phyloP scores from a whole-genome alignment of 441 rosid genomes.

The Dalechampia spathulata region DNA sequence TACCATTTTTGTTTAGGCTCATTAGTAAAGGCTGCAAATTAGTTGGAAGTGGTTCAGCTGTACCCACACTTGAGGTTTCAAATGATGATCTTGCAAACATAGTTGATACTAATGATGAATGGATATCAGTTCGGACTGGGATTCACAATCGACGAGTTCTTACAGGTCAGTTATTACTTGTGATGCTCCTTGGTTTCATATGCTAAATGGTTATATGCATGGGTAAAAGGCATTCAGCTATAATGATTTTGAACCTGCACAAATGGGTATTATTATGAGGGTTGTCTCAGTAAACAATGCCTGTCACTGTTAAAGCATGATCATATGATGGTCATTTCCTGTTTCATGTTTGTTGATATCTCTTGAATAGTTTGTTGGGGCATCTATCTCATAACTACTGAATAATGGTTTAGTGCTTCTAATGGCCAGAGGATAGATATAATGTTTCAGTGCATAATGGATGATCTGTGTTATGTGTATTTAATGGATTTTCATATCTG shows the following conservation, averaged over 20 bases:
- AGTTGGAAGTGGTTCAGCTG: slow-evolving; percentile 86
- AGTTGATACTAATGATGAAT: slow-evolving; percentile 79
- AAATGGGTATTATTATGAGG: no score
- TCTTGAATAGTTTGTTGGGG: no score
- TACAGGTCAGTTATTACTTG: slow-evolving; percentile 41
- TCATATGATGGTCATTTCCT: no score
- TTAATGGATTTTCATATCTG: background rate
- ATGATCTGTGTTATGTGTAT: background rate
- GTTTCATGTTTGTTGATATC: no score
- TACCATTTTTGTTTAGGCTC: slow-evolving; percentile 36
- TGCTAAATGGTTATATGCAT: no score
- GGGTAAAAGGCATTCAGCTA: no score
- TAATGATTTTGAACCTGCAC: no score
- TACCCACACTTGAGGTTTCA: slow-evolving; percentile 63
- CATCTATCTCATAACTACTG: no score
- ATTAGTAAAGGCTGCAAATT: slow-evolving; percentile 79
- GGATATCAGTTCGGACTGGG: slow-evolving; percentile 91
- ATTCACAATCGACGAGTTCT: slow-evolving; percentile 72
- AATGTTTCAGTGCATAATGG: background rate
- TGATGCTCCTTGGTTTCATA: background rate
- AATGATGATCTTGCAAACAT: slow-evolving; percentile 82
- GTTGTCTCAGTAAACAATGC: no score
- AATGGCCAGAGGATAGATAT: background rate
- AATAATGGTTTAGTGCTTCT: background rate
- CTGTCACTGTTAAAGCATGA: no score